Base-by-base conservation (phyloP, 1,139 yeast species). In the Geotrichum cucujoidarum region DNA sequence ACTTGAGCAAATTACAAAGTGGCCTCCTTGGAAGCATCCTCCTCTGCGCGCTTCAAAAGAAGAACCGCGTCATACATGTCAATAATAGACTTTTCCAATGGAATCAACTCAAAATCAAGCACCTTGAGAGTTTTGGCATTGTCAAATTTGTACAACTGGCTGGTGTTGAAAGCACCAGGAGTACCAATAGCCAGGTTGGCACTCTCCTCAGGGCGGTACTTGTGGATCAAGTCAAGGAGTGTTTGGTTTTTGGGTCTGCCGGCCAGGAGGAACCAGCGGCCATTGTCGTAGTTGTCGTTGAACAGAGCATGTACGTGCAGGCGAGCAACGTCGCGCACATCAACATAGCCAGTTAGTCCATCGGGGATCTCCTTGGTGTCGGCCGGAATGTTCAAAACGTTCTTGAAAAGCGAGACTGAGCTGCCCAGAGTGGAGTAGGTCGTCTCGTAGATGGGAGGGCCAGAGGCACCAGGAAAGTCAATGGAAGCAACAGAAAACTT, bases 391-490 rank as follows among this genome's bases (percentile, higher is more conserved):
- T 33, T 33, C 14, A 33, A 5, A 13, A 20, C 13, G 16, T 20
- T 13, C 25, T 33, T 24, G 43, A 40, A 21, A 30, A 21, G 11
- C 13, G 29, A 2, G 18, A 17, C 11, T 13, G 68, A 63, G 1
- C 64, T 58, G 55, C 65, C 64, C 50, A 65, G 52, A 17, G 54
- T 53, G 13, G 58, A 62, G 13, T 54, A 49, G 27, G 55, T 57
- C 22, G 34, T 54, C 54, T 16, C 62, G 56, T 2, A 61, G 55
- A 54, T 60, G 59, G 52, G 60, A 34, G 80, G 81, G n/a, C 80
- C 80, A 57, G 72, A 70, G 2, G 74, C 74, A 47, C 58, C 67
- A 1, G 69, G 68, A 11, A 81, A 79, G 51, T 65, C 65, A 17
- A 75, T 65, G 2, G 75, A 64, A n/a, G 73, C 55, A 31, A 73